Evolutionary conservation across 805 yeast species (phyloP).

Genomic region (Schwanniomyces polymorphus): DNA sequence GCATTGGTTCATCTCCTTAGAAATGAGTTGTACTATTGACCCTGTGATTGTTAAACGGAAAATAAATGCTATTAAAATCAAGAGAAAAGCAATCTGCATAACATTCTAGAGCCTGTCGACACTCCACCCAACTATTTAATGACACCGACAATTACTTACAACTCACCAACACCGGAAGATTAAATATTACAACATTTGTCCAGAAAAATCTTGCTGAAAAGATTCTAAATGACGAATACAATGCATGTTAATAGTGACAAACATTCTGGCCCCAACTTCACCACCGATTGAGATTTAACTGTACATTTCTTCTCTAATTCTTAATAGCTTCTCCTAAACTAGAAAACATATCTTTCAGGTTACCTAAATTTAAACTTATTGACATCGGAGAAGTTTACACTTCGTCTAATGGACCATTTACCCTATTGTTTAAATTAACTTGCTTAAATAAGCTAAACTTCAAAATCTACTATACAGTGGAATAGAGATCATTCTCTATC

Average conservation of each 20-base stretch:
- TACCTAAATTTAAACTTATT: too few species aligned
- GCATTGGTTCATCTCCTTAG: conserved; percentile 45
- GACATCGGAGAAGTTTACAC: too few species aligned
- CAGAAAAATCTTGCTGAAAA: conserved; percentile 37
- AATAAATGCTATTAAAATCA: conserved; percentile 15
- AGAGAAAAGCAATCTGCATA: conserved; percentile 18
- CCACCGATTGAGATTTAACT: conserved; percentile 3
- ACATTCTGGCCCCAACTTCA: conserved; percentile 19
- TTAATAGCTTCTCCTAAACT: too few species aligned
- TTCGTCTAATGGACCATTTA: too few species aligned
- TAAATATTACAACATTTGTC: conserved; percentile 15
- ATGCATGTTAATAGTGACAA: conserved; percentile 28
- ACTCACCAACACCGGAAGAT: conserved; percentile 12
- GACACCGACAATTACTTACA: conserved; percentile 17
- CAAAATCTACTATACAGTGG: too few species aligned
- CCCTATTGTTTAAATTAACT: too few species aligned
- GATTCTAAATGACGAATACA: conserved; percentile 25
- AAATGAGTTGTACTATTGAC: conserved; percentile 16
- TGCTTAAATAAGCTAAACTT: too few species aligned
- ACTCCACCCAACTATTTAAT: conserved; percentile 8
- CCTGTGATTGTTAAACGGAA: conserved; percentile 20
- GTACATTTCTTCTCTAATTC: too few species aligned
- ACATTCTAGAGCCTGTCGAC: conserved; percentile 11
- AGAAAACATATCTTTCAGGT: too few species aligned
- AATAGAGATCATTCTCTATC: too few species aligned